Conservation (phyloP, 306 rosid species). For the Vigna trinervia region DNA sequence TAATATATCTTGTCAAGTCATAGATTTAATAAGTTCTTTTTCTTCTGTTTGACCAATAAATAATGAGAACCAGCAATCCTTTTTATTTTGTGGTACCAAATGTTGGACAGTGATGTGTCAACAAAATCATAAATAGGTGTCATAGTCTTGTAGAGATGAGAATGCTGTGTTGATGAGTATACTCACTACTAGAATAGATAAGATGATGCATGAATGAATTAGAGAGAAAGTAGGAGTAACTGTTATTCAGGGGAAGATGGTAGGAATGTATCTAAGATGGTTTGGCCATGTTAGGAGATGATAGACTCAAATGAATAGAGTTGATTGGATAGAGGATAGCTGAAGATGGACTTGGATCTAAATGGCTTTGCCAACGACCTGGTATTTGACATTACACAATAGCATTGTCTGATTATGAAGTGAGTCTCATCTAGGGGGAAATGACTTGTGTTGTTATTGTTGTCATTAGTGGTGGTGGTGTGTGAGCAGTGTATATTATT, state of each 20-base stretch:
- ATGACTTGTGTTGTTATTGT: not conserved
- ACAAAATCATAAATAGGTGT: constrained; percentile 23
- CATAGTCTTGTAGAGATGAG: constrained; percentile 1
- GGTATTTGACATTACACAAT: not conserved
- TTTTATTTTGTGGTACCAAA: not conserved
- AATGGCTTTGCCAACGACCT: not conserved
- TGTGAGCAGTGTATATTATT: constrained; percentile 17
- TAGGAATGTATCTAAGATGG: constrained; percentile 22
- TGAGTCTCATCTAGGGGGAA: not conserved
- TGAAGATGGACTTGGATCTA: not conserved
- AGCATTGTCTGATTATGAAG: not conserved
- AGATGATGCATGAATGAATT: not conserved
- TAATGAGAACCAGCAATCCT: constrained; percentile 20
- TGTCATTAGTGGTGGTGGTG: not conserved
- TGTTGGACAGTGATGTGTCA: constrained; percentile 4
- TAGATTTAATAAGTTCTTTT: constrained; percentile 19
- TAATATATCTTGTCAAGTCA: constrained; percentile 22
- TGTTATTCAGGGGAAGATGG: not conserved
- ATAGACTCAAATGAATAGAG: not conserved
- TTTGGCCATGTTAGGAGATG: constrained; percentile 25
- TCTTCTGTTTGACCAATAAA: constrained; percentile 31
- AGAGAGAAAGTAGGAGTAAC: not conserved
- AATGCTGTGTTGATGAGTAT: constrained; percentile 16
- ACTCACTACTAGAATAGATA: not conserved
- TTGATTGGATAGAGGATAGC: constrained; percentile 4